Base-by-base conservation (phyloP, 768 basidiomycete genomes). In the Kondoa malvinella region DNA sequence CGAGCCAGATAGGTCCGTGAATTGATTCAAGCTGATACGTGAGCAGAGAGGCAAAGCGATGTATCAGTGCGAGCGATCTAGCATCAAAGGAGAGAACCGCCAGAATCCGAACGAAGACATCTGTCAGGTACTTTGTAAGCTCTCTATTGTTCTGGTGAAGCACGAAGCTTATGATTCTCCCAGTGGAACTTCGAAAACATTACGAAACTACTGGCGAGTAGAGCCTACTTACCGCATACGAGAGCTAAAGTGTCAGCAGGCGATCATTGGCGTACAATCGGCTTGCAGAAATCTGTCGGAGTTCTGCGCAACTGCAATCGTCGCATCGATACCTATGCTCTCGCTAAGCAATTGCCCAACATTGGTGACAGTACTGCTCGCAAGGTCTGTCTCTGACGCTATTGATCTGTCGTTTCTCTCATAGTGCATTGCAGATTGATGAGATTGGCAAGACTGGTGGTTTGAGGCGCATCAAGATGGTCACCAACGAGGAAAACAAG, bases 391-490 rank as follows among this genome's bases (percentile, higher is more conserved):
- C 59, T 15, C n/a, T 64, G 12, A 64, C 25, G 14, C 31, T 32
- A 4, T 27, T 64, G 15, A 61, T 12, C 26, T 15, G 15, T 4
- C 31, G n/a, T 4, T 4, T 4, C 12, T 21, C 31, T 8, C 14
- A 50, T 32, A 4, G 15, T 34, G 63, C 34, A 8, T 27, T 8
- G 8, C 40, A 64, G 33, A 65, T 65, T 8, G 64, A 17, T 16
- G 69, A 70, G 61, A 70, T 70, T 40, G 69, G 62, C 12, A 56
- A 70, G 26, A 70, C 69, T n/a, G 69, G 69, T 34, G 57, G 56
- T 65, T 33, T 50, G 15, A 26, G 64, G 14, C 64, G 64, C 30
- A 17, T 65, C 16, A 57, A 65, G 34, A 85, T 84, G 67, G 87
- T 87, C 75, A 32, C n/a, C 25, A 75, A 78, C 50, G 81, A 81